Evolutionary conservation across 1,284 basidiomycete genomes (phyloP), one percentile per base, ranked within the genome.

Genomic region (Singerocomus inundabilis): DNA sequence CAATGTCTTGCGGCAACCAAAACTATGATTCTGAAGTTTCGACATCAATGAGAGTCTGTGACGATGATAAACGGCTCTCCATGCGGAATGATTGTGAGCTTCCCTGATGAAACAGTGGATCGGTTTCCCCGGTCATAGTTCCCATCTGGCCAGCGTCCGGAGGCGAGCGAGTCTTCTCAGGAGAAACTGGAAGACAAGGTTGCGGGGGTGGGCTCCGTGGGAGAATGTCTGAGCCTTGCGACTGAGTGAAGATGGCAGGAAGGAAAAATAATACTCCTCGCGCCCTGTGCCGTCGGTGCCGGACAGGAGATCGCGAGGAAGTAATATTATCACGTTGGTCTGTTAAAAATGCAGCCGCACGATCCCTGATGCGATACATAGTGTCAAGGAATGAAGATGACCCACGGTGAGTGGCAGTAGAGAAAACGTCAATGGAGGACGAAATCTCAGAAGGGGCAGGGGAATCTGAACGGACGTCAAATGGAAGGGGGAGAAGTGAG

Each of bases 221-320:
- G 45, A 53, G 44, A 26, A 77, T 64, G 56, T 84, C 79, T 46
- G 80, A 67, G 52, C 78, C 75, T 37, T 73, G 74, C 3, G 76
- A 67, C 46, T 78, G 72, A 3, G 82, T 75, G 63, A 89, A 85
- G 58, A 88, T 84, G n/a, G 88, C 85, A 31, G 88, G 88, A 40
- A 91, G 77, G 75, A 91, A 90, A 70, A 89, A 90, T 47, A 91
- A 69, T 31, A 88, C 80, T 29, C 85, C 83, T 33, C 82, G 76
- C 44, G 75, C 74, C 30, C 76, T 73, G 31, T 74, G 75, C 37
- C 78, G 73, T 51, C 78, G 71, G 36, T 73, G 67, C 36, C 72
- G 73, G 51, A 73, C 56, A 53, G 74, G 73, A 28, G 76, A 72
- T 46, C 77, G 71, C 33, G 76, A 65, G 44, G 62, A 49, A 29